Base-by-base conservation (phyloP, 495 filamentous ascomycete species). In the Trypethelium eluteriae region DNA sequence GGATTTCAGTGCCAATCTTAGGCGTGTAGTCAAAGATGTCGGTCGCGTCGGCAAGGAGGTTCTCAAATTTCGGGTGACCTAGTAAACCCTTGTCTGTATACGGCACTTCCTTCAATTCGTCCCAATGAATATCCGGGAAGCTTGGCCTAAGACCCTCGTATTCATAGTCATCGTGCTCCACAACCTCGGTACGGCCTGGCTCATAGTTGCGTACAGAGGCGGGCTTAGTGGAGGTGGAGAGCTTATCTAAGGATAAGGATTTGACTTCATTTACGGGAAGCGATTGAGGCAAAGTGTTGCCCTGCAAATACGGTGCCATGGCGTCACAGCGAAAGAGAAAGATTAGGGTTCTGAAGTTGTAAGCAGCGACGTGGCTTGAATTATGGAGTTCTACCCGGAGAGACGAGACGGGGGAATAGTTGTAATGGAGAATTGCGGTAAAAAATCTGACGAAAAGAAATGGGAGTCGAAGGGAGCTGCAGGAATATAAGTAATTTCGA, bases 1-100 rank as follows among this genome's bases (percentile, higher is more conserved):
- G 79, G 67, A 93, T 77, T 71, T 92, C 89, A 0, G 88, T 91
- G 64, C 89, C 88, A 68, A 90, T 86, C 57, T 86, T 85, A 16
- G 87, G 87, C 4, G 82, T 89, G 66, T 85, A 82, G 70, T 88
- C 85, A 71, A 83, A 82, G 36, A 87, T 78, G 41, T 80, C 78
- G 0, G 80, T 82, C 35, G 83, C 83, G 38, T 79, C 71, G 46
- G 75, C 77, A 39, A 89, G 78, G 0, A 89, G 80, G 70, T 84
- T 84, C 38, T 79, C 80, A 76, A 85, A 86, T 18, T 81, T 73
- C 5, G 83, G 79, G 66, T 86, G 79, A 44, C 85, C 84, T 35
- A 78, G 74, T 49, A 82, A 73, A 10, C 83, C 85, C 70, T 81
- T 83, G 70, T 88, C 85, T 14, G 78, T 67, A 66, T 86, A 85